These are phyloP conservation scores for Solanum tarapatanum DNA, from an alignment of 257 asterid genomes.

Conservation along the genomic window DNA sequence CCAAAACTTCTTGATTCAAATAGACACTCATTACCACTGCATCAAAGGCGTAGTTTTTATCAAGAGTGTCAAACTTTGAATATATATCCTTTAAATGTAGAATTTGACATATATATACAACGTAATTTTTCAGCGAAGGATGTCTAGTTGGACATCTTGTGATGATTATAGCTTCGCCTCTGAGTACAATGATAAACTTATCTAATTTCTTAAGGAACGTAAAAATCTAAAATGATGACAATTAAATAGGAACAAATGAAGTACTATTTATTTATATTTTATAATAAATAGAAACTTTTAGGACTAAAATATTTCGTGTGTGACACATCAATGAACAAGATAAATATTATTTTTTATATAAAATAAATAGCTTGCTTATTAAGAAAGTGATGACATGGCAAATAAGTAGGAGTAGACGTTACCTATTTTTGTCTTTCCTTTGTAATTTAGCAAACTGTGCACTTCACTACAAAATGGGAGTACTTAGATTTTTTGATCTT, in stretches of 20 bases:
- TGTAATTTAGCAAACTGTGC: not conserved
- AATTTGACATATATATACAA: too few relatives aligned
- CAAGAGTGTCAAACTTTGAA: too few relatives aligned
- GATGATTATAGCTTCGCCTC: not conserved
- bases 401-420: not conserved
- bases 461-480: not conserved
- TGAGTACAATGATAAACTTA: too few relatives aligned
- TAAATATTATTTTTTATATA: not conserved
- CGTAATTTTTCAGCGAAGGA: too few relatives aligned
- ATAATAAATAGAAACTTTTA: not conserved
- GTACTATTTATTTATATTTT: not conserved
- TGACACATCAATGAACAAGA: not conserved
- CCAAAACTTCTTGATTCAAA: too few relatives aligned
- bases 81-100: too few relatives aligned
- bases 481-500: not conserved
- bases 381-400: not conserved
- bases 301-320: not conserved
- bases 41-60: not conserved
- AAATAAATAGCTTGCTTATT: not conserved
- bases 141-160: not conserved
- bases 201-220: too few relatives aligned
- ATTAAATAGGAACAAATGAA: not conserved
- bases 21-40: not conserved
- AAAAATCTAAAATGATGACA: not conserved
- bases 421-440: not conserved